Evolutionary conservation across 164 flowering plant species (phyloP), one percentile per base, ranked within the genome.

Genomic region (Liquidambar formosana): DNA sequence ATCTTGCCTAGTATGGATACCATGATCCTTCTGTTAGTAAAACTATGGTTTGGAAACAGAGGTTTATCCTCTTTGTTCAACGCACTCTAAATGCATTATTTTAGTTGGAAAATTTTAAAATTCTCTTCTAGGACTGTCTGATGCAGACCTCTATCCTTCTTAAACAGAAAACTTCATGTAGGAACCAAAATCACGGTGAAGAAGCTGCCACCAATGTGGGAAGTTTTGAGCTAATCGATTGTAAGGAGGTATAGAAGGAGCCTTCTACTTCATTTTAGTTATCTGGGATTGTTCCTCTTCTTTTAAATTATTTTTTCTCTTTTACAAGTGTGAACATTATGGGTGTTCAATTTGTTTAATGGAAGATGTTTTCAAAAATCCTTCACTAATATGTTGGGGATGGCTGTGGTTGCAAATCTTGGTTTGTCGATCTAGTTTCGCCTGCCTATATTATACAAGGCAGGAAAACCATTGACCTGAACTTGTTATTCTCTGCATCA

Each of bases 171-270:
- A 25, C 57, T 53, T 56, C 61, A 21, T 69, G 70, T 82, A 75
- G 71, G 74, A 77, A 78, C 73, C 68, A 68, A 70, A 77, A 75
- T 61, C 68, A 49, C 66, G 78, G 57, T 71, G 84, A 84, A 69
- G 83, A 75, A 74, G 80, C 83, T 63, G 81, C 70, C 70, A 76
- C 85, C 70, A 72, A 68, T 72, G 76, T 81, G 74, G 84, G 83
- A 67, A 80, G 69, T 76, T 86, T 82, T 80, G 83, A 77, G 87
- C 81, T 84, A 70, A 66, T 84, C 63, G 44, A 81, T 77, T 73
- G 51, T 81, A 77, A 84, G 89, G 84, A 82, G 83, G 87, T 84
- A 80, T 64, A 64, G 8, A 62, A 71, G 78, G 69, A 74, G 73
- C 56, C 65, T 65, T 67, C 19, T 22, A 61, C 21, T 70, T 45